phyloP scores from a whole-genome alignment of 163 green algal species.

The Chlorella variabilis region DNA sequence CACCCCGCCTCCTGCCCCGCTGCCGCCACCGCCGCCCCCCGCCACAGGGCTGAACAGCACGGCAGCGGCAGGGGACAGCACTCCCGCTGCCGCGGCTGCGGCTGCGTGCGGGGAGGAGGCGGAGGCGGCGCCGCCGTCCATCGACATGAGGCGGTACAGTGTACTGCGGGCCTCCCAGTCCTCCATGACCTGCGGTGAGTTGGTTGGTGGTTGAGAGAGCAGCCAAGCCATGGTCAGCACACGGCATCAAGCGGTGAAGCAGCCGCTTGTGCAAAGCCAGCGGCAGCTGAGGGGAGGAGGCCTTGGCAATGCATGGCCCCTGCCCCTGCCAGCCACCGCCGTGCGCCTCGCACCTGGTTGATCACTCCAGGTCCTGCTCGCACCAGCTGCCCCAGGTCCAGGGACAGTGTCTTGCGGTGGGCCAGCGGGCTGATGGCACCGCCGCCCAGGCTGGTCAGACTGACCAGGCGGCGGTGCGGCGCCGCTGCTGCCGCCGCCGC shows the following conservation, averaged over 20 bases:
- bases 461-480: too few relatives aligned
- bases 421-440: constrained; percentile 1
- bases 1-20: background rate
- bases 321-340: too few relatives aligned
- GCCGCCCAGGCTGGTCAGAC: background rate
- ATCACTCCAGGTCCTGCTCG: constrained; percentile 22
- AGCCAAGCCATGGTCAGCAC: too few relatives aligned
- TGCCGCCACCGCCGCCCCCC: background rate
- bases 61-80: constrained; percentile 9
- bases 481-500: background rate
- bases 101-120: constrained; percentile 7
- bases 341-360: constrained; percentile 24
- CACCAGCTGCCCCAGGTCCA: constrained; percentile 25
- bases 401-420: constrained; percentile 8
- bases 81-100: background rate
- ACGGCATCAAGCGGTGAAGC: too few relatives aligned
- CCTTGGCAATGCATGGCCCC: too few relatives aligned
- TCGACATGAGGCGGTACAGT: constrained; percentile 32
- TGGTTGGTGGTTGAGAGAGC: background rate
- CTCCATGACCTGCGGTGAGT: constrained; percentile 20
- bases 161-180: constrained; percentile 22
- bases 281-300: too few relatives aligned
- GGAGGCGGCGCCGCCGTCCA: background rate
- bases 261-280: too few relatives aligned
- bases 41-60: constrained; percentile 28